Evolutionary conservation across 129 eudicot species (phyloP).

Genomic region (Flaveria linearis): DNA sequence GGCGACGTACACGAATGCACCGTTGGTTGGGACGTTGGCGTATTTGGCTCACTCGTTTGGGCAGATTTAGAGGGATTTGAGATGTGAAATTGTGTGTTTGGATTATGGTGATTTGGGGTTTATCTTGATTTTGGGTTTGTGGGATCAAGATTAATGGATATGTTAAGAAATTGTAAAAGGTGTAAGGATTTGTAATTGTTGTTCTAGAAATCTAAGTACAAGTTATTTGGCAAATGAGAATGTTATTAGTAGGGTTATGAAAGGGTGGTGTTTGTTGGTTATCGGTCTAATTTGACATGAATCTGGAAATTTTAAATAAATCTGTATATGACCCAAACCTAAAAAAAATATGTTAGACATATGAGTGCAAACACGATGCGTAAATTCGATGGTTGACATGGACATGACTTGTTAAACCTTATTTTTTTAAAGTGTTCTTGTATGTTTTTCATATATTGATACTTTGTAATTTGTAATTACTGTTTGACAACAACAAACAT

Average conservation of each 20-base stretch:
- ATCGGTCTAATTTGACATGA: too few relatives aligned
- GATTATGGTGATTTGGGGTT: background rate
- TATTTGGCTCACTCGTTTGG: conserved; percentile 45
- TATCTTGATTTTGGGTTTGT: conserved; percentile 4
- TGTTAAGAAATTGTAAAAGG: conserved; percentile 14
- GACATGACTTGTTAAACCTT: too few relatives aligned
- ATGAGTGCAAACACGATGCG: too few relatives aligned
- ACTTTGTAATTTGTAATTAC: too few relatives aligned
- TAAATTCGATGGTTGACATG: too few relatives aligned
- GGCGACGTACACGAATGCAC: conserved; percentile 61
- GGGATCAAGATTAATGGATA: conserved; percentile 14
- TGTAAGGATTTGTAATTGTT: conserved; percentile 21
- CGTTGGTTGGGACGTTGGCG: conserved; percentile 54
- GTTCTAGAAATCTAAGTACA: conserved; percentile 18
- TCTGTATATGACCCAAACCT: too few relatives aligned
- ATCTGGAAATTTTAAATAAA: too few relatives aligned
- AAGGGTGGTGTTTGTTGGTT: too few relatives aligned
- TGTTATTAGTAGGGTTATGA: background rate
- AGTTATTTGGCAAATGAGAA: conserved; percentile 18
- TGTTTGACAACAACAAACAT: too few relatives aligned
- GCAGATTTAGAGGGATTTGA: conserved; percentile 27
- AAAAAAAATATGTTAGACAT: too few relatives aligned
- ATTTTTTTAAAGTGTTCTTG: too few relatives aligned
- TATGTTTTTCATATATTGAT: too few relatives aligned
- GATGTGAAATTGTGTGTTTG: conserved; percentile 6